Conservation (phyloP, 495 filamentous ascomycete genomes). For the Baudoinia panamericana region DNA sequence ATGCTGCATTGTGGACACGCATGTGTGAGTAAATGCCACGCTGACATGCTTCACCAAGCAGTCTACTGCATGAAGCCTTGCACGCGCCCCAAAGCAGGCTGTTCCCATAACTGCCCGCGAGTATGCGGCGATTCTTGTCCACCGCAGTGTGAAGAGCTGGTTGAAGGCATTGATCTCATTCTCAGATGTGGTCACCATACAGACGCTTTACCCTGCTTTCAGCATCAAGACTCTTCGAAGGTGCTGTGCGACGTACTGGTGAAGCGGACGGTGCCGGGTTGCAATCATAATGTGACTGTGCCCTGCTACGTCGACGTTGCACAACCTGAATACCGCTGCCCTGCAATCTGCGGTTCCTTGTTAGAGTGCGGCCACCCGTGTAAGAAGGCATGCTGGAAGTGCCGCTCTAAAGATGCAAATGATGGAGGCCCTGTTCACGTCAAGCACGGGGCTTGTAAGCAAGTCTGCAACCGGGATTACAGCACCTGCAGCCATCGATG, state of each 20-base stretch:
- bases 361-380: slow-evolving; percentile 54
- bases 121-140: slow-evolving; percentile 49
- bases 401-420: slow-evolving; percentile 28
- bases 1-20: slow-evolving; percentile 59
- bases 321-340: slow-evolving; percentile 33
- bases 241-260: slow-evolving; percentile 30
- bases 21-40: slow-evolving; percentile 60
- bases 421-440: slow-evolving; percentile 19
- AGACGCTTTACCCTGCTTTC: slow-evolving; percentile 39
- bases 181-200: slow-evolving; percentile 50
- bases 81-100: slow-evolving; percentile 40
- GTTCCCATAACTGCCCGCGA: slow-evolving; percentile 48
- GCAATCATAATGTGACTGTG: slow-evolving; percentile 40
- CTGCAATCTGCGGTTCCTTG: slow-evolving; percentile 31
- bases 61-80: slow-evolving; percentile 52
- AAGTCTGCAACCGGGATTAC: slow-evolving; percentile 41
- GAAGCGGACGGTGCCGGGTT: slow-evolving; percentile 36
- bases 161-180: slow-evolving; percentile 24
- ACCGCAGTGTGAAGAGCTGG: slow-evolving; percentile 33
- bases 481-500: slow-evolving; percentile 49
- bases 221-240: slow-evolving; percentile 30
- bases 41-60: slow-evolving; percentile 47
- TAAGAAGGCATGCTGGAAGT: slow-evolving; percentile 37
- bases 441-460: slow-evolving; percentile 40
- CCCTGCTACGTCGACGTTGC: slow-evolving; percentile 38